A percentile compares a stretch with the other conserved stretches of the same genome.
Conservation (phyloP, 2,329 filamentous ascomycete genomes). For the Cercospora beticola region DNA sequence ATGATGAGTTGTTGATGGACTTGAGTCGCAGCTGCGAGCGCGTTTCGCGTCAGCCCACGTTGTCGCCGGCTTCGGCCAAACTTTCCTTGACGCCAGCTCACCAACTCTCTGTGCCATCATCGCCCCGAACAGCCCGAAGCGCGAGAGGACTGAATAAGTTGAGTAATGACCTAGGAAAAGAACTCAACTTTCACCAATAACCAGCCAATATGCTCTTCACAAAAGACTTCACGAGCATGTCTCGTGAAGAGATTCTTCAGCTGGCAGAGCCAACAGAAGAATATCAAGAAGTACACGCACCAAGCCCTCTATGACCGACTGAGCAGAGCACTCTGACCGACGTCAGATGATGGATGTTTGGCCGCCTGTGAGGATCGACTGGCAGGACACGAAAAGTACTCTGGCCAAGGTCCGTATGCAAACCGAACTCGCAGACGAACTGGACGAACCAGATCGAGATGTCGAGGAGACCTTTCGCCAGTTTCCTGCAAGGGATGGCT, state of each 20-base stretch:
- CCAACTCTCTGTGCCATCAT: background rate
- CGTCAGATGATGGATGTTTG: constrained; percentile 19
- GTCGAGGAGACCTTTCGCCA: constrained; percentile 13
- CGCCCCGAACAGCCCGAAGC: background rate
- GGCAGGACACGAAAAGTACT: constrained; percentile 12
- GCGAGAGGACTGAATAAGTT: background rate
- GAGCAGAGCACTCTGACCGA: background rate
- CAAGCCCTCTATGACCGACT: background rate
- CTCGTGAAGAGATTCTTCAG: constrained; percentile 19
- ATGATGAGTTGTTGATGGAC: too few species aligned
- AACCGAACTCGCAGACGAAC: constrained; percentile 21
- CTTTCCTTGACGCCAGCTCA: background rate
- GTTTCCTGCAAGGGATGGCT: constrained; percentile 16
- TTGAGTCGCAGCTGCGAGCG: background rate
- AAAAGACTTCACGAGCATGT: constrained; percentile 22
- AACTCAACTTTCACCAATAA: background rate
- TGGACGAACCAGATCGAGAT: constrained; percentile 20
- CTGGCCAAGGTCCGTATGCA: constrained; percentile 18
- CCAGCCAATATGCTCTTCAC: constrained; percentile 12
- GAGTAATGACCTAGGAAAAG: background rate
- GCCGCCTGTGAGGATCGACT: constrained; percentile 22
- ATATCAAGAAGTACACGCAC: constrained; percentile 20
- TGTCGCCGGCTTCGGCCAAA: constrained; percentile 1
- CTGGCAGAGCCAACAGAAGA: constrained; percentile 21
- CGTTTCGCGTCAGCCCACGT: background rate